These are phyloP conservation scores for Porphyrellus cyaneotinctus DNA, from an alignment of 768 basidiomycete genomes.

Conservation along the genomic window DNA sequence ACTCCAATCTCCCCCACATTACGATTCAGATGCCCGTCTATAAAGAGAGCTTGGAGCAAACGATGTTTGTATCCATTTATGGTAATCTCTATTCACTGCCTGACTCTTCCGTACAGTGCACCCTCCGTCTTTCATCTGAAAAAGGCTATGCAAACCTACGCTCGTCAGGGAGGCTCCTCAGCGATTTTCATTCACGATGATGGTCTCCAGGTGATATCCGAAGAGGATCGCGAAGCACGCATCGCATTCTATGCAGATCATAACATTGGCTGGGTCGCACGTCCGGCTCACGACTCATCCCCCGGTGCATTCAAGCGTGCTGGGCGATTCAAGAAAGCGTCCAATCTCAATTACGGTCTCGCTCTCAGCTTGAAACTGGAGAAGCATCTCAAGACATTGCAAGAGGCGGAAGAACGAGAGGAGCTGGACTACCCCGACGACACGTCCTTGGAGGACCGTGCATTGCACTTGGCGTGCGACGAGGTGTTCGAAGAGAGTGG, in stretches of 20 bases:
- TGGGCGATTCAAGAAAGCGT: conserved; percentile 92
- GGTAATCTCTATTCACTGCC: not conserved
- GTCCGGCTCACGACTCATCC: conserved; percentile 40
- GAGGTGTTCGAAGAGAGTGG: conserved; percentile 62
- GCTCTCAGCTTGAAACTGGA: conserved; percentile 37
- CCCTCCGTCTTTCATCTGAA: conserved; percentile 69
- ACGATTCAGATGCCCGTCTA: conserved; percentile 86
- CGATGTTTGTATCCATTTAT: conserved; percentile 55
- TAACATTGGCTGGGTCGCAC: conserved; percentile 57
- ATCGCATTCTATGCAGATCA: conserved; percentile 53
- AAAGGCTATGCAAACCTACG: conserved; percentile 60
- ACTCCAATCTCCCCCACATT: conserved; percentile 64
- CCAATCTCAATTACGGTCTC: conserved; percentile 83
- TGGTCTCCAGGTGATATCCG: conserved; percentile 48
- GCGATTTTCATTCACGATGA: conserved; percentile 61
- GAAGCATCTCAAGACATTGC: conserved; percentile 34
- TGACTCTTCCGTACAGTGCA: conserved; percentile 34
- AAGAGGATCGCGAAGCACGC: conserved; percentile 45
- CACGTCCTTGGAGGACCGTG: conserved; percentile 62
- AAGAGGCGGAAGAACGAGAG: conserved; percentile 41
- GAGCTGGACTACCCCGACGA: conserved; percentile 36
- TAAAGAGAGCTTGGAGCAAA: conserved; percentile 78
- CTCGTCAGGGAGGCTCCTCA: conserved; percentile 58
- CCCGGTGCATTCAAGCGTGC: conserved; percentile 36
- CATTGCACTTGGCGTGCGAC: conserved; percentile 69